Evolutionary conservation across 2,329 filamentous ascomycete species (phyloP).

Genomic region (Aspergillus pseudoviridinutans): DNA sequence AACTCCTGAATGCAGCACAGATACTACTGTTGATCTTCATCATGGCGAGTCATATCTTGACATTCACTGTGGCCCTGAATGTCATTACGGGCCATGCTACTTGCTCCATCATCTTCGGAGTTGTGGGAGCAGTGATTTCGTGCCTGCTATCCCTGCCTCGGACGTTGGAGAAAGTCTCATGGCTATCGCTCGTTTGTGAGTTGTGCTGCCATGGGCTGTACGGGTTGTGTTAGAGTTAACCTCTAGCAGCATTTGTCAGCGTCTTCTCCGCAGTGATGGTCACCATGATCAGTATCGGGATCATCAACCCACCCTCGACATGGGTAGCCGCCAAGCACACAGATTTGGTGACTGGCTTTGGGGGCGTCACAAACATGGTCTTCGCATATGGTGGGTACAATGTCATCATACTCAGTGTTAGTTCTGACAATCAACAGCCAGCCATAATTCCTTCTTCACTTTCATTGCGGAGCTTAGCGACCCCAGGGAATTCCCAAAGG

Average conservation of each 20-base stretch:
- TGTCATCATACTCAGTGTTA: constrained; percentile 39
- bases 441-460: constrained; percentile 63
- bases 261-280: constrained; percentile 60
- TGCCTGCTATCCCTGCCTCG: constrained; percentile 56
- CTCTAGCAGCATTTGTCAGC: constrained; percentile 53
- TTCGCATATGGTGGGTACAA: constrained; percentile 49
- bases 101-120: constrained; percentile 59
- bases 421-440: constrained; percentile 29
- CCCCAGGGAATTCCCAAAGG: constrained; percentile 56
- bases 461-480: constrained; percentile 62
- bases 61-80: constrained; percentile 65
- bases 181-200: constrained; percentile 54
- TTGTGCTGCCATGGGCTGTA: constrained; percentile 1
- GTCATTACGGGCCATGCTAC: constrained; percentile 56
- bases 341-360: constrained; percentile 34
- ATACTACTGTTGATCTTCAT: constrained; percentile 62
- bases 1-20: constrained; percentile 58
- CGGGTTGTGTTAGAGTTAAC: background rate
- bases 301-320: constrained; percentile 38
- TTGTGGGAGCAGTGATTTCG: constrained; percentile 54
- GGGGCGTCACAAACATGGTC: constrained; percentile 62
- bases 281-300: constrained; percentile 61
- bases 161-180: constrained; percentile 59
- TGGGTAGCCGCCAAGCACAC: constrained; percentile 45
- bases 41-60: constrained; percentile 65